Base-by-base conservation (phyloP, 2,329 filamentous ascomycete genomes). In the Tolypocladium paradoxum region DNA sequence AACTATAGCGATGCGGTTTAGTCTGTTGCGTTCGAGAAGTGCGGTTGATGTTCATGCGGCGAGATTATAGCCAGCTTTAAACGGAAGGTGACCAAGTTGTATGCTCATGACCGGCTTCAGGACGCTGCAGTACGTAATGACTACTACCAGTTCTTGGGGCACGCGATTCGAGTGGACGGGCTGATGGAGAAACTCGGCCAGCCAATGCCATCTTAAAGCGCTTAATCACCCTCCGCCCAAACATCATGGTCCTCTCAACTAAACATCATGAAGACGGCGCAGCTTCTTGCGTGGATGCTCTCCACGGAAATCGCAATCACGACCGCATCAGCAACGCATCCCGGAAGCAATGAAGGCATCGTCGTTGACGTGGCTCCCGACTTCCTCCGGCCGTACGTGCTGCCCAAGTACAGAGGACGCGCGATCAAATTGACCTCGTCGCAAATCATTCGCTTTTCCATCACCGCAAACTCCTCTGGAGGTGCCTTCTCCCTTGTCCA, bases 401-500 rank as follows among this genome's bases (percentile, higher is more conserved):
- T 62, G 22, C 61, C 61, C 16, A 58, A 54, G 14, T 62, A 59
- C 53, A 52, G 54, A 27, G 61, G 61, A 43, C 56, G 54, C 12
- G 59, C 59, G 36, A 52, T 59, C 43, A 54, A 56, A 47, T 50
- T 62, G 45, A 60, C 61, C 6, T 24, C 51, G 12, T 55, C 60
- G 4, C 58, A 61, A 54, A 57, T 56, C 45, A 59, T 60, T 40
- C 56, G 57, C 40, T 60, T 56, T 47, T 60, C 58, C 37, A 58
- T 60, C 36, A 62, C 60, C 0, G 49, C 55, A 37, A 59, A 61
- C 35, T 62, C 60, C 0, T 62, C 60, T 3, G 60, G 50, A 36
- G 59, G 59, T 12, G 59, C 60, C 38, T 62, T 62, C 40, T 48
- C 57, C 12, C 51, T 62, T 1, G 40, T 62, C 18, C 60, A 62